Base-by-base conservation (phyloP, 1,284 basidiomycete genomes). In the Cronartium ribicola region DNA sequence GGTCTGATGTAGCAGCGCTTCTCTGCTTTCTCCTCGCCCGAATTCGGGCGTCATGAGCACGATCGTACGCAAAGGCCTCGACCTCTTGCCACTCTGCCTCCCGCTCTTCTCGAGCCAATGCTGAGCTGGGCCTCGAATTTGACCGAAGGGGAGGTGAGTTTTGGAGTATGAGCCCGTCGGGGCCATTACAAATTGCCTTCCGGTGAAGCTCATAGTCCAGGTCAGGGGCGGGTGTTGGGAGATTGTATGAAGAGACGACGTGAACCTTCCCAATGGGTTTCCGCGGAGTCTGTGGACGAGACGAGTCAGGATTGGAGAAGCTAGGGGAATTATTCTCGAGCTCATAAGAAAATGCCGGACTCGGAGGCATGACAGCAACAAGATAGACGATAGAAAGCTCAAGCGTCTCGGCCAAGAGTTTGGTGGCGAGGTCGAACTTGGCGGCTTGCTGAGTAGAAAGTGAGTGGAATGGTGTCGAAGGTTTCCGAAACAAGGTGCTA, bases 151-250 rank as follows among this genome's bases (percentile, higher is more conserved):
- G 75, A 36, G 73, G 75, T 22, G 78, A 71, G 36, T 77, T 78
- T 67, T 76, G 71, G 75, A 79, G 79, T 20, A 79, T 66, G 37
- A 79, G 61, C 0, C 79, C 79, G 20, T 78, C 77, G 55, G 78
- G 77, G 4, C 77, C 73, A 5, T 75, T 75, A n/a, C 76, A 72
- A 8, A 80, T 71, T 0, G 78, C 77, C 46, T 78, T 76, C 37
- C 79, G 64, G 46, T 80, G 79, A 14, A 80, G 71, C 4, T 72
- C 75, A 11, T 76, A 74, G 67, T 80, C 78, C 68, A 80, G 79
- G 3, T 75, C 66, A 4, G 79, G 78, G 2, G 76, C 66, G 10
- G 78, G 76, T 5, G 39, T 22, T 5, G 78, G 77, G 8, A 79
- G 51, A 17, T 77, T 77, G 57, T 72, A 75, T 41, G 77, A 68